These are phyloP conservation scores for Solanum arcanum DNA, from an alignment of 257 asterid species.

Conservation along the genomic window DNA sequence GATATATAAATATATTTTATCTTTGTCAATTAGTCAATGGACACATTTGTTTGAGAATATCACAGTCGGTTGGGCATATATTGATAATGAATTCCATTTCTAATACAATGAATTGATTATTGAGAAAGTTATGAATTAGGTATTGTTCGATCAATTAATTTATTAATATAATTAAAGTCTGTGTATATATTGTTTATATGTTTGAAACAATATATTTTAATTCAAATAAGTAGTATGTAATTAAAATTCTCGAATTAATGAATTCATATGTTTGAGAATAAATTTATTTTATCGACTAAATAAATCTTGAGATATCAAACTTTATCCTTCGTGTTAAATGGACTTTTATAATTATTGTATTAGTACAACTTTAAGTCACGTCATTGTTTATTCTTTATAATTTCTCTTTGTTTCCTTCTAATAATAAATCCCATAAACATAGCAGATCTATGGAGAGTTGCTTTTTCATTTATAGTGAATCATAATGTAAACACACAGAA, in stretches of 20 bases:
- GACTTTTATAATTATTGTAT: too few species aligned
- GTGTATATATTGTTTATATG: not conserved
- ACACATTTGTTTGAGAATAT: not conserved
- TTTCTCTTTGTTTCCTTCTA: not conserved
- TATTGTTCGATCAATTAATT: not conserved
- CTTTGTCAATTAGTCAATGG: not conserved
- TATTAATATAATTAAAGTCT: not conserved
- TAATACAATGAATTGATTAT: not conserved
- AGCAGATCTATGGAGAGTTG: not conserved
- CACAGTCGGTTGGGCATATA: not conserved
- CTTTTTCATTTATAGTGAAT: not conserved
- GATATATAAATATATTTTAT: not conserved
- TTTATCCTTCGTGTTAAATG: too few species aligned
- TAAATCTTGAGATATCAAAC: too few species aligned
- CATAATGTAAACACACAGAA: not conserved
- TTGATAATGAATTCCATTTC: not conserved
- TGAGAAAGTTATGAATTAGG: not conserved
- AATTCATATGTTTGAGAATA: too few species aligned
- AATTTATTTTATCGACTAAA: not conserved
- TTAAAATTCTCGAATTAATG: too few species aligned
- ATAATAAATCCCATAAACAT: not conserved
- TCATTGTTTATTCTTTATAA: not conserved
- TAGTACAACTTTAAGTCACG: not conserved
- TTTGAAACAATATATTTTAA: not conserved
- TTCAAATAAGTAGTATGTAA: too few species aligned